Base-by-base conservation (phyloP, 345 rosid species). In the Populus alba region DNA sequence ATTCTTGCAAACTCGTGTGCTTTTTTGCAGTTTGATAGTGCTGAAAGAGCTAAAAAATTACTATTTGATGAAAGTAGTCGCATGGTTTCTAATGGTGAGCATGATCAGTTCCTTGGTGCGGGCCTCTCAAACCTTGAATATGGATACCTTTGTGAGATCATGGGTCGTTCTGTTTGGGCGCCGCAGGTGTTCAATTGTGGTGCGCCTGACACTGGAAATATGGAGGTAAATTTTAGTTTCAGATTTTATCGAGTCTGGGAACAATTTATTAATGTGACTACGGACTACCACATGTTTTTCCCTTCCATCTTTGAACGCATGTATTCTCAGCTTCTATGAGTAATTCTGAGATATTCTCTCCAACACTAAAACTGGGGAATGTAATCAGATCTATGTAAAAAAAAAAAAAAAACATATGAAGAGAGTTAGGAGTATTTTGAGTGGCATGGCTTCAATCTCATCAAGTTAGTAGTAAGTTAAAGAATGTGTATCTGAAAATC, bases 171-270 rank as follows among this genome's bases (percentile, higher is more conserved):
- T 4, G 71, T 89, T 83, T 96, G 97, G 97, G 99, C 95, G 71
- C 99, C 99, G 1, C 99, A 96, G 85, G 83, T 96, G 77, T 96
- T 96, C 78, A 96, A 96, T 81, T 96, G 99, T 61, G 89, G 97
- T 79, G 97, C 99, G 53, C 99, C 99, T 15, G 99, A 96, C 87
- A 96, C 99, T 35, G 99, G 99, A 83, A 96, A 96, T 87, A 96
- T 94, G 99, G 99, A 96, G 99, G 99, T 94, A 90, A 74, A 53
- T 25, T 39, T 66, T 72, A 31, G 22, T 51, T 73, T 57, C 66
- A 45, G 47, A 68, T 65, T 75, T 33, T 25, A 66, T 67, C 1
- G 12, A 12, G 66, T 72, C 62, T 27, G 57, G 43, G 38, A 39
- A 74, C 41, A 1, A 70, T 66, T 69, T 18, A 70, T 76, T 70